A percentile compares a stretch with the other conserved stretches of the same genome.
phyloP scores from a whole-genome alignment of 179 eudicot species.

The Spinacia oleracea region DNA sequence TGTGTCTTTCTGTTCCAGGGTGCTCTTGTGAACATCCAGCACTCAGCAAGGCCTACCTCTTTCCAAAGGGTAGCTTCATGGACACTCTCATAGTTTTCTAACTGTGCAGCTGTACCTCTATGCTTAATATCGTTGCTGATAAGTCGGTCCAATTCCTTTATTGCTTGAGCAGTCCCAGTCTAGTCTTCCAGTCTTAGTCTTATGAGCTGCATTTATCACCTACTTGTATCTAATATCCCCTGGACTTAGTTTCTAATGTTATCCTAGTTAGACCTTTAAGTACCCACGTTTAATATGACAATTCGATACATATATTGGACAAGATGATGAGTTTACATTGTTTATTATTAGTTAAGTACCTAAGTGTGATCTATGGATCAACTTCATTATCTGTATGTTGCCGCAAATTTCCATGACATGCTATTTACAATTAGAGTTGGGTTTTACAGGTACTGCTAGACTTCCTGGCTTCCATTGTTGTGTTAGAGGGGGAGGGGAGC shows the following conservation, averaged over 20 bases:
- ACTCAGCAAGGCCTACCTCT: conserved; percentile 98
- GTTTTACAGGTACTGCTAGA: no score
- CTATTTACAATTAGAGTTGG: conserved; percentile 28
- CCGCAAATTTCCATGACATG: neutral
- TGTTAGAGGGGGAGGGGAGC: no score
- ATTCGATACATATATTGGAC: neutral
- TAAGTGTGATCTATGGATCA: neutral
- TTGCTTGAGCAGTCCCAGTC: neutral
- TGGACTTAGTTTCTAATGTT: neutral
- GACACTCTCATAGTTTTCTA: neutral
- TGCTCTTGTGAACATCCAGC: conserved; percentile 99
- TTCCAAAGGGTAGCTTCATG: conserved; percentile 45
- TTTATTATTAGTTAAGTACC: neutral
- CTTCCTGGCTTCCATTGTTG: no score
- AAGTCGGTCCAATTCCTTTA: no score
- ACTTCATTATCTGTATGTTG: neutral
- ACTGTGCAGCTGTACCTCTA: neutral
- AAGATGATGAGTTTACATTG: no score
- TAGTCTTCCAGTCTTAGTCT: no score
- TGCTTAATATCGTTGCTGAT: neutral
- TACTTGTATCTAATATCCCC: neutral
- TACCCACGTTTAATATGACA: neutral
- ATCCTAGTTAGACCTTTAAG: neutral
- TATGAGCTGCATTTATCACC: neutral
- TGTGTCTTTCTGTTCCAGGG: conserved; percentile 51